Evolutionary conservation across 495 filamentous ascomycete species (phyloP).

Genomic region (Penicillium macrosclerotiorum): DNA sequence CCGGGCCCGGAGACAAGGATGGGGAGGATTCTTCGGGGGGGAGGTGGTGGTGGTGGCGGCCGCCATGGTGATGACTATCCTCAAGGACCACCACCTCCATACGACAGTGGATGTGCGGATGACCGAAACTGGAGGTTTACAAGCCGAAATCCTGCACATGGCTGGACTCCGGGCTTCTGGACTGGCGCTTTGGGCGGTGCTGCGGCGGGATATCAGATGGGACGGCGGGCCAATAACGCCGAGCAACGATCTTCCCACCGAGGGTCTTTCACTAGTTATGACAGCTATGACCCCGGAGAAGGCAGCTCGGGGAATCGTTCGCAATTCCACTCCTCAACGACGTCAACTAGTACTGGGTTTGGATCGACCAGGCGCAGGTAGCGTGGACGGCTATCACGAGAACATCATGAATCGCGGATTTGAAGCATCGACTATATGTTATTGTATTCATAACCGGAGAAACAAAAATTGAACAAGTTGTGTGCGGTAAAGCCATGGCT

Average conservation of each 20-base stretch:
- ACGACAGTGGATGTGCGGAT: slow-evolving; percentile 52
- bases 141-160: slow-evolving; percentile 30
- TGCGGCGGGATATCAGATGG: slow-evolving; percentile 67
- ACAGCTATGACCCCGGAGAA: slow-evolving; percentile 42
- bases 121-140: slow-evolving; percentile 23
- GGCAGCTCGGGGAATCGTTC: slow-evolving; percentile 49
- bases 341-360: slow-evolving; percentile 81
- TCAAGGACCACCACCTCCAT: slow-evolving; percentile 60
- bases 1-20: slow-evolving; percentile 9
- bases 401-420: not conserved
- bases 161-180: slow-evolving; percentile 90
- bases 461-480: too few relatives aligned
- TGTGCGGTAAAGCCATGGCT: too few relatives aligned
- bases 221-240: slow-evolving; percentile 43
- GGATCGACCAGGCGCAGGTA: slow-evolving; percentile 81
- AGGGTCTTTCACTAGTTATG: slow-evolving; percentile 14
- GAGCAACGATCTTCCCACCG: not conserved
- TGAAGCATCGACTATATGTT: too few relatives aligned
- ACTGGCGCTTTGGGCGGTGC: slow-evolving; percentile 68
- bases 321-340: slow-evolving; percentile 47
- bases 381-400: not conserved
- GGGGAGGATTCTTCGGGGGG: slow-evolving; percentile 42
- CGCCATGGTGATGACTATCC: slow-evolving; percentile 49
- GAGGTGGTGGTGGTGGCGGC: slow-evolving; percentile 48
- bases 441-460: too few relatives aligned